Evolutionary conservation across 2,329 filamentous ascomycete genomes (phyloP), one percentile per base, ranked within the genome.

Genomic region (Clathrospora elynae): DNA sequence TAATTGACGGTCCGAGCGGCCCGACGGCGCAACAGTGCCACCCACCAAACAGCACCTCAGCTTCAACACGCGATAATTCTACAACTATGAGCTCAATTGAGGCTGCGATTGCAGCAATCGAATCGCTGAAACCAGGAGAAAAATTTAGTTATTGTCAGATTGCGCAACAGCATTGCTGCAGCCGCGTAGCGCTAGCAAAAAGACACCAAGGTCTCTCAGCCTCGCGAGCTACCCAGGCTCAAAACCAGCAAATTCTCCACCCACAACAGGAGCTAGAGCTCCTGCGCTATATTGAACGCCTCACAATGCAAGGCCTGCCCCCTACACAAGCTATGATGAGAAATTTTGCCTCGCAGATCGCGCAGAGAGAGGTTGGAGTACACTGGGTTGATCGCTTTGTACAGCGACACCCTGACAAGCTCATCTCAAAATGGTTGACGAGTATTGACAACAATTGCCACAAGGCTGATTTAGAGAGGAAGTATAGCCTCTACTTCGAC

Each of bases 351-450:
- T 35, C 32, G 24, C 9, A 23, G 11, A 10, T 34, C 2, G 31
- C 31, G 7, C 5, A 14, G 5, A 8, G 11, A 22, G 17, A 29
- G 35, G 6, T 14, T 30, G 25, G 24, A 23, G 16, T n/a, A n/a
- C n/a, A 30, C 39, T 48, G 43, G 48, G 48, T 51, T 48, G 30
- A 31, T 20, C 39, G 43, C 30, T 51, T 47, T 23, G 30, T 51
- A 14, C 38, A 51, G 10, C 24, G 36, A 4, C 17, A 48, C n/a
- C 11, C 11, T 9, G 28, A 25, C 14, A 23, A 41, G 19, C 42
- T 46, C 12, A 26, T 35, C 19, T 39, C 38, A 12, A 35, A 43
- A 39, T 51, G 36, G 37, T 29, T 24, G 17, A 36, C 31, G 2
- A 38, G 42, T 9, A 46, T 51, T 1, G 47, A 51, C 24, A 28